A percentile compares a stretch with the other conserved stretches of the same genome.
These are phyloP conservation scores for Collybia nuda DNA, from an alignment of 768 basidiomycete species.

Conservation along the genomic window DNA sequence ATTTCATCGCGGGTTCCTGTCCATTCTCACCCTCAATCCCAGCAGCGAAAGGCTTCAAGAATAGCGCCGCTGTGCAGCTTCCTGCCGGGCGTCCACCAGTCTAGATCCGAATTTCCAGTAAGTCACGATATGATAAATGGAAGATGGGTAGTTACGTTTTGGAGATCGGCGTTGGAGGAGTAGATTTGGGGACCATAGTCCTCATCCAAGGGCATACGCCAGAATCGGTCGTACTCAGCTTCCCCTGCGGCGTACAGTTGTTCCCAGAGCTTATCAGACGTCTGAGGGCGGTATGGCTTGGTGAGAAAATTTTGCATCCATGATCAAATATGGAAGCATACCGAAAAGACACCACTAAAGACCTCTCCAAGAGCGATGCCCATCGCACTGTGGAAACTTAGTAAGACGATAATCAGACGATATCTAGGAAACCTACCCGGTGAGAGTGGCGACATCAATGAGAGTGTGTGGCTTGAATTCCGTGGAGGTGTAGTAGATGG, in stretches of 20 bases:
- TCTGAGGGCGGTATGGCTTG: conserved; percentile 33
- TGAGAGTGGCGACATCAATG: conserved; percentile 87
- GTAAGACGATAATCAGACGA: neutral
- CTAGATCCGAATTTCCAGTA: conserved; percentile 28
- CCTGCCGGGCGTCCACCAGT: conserved; percentile 74
- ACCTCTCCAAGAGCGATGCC: conserved; percentile 71
- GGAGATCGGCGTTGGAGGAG: conserved; percentile 77
- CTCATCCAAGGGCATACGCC: conserved; percentile 88
- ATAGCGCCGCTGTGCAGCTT: conserved; percentile 79
- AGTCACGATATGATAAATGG: neutral
- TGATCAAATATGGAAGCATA: conserved; percentile 26
- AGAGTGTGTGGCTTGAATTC: conserved; percentile 79
- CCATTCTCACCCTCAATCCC: conserved; percentile 68
- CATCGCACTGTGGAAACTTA: conserved; percentile 52
- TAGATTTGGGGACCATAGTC: conserved; percentile 78
- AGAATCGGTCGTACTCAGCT: conserved; percentile 79
- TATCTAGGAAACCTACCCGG: conserved; percentile 47
- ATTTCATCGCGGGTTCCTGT: conserved; percentile 55
- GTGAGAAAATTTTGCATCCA: neutral
- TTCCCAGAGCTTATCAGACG: conserved; percentile 74
- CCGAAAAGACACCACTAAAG: conserved; percentile 79
- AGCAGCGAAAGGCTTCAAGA: conserved; percentile 81
- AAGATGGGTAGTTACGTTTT: conserved; percentile 53
- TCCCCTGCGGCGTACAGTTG: conserved; percentile 69
- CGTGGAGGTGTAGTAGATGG: conserved; percentile 79